phyloP scores from a whole-genome alignment of 2,329 filamentous ascomycete genomes.

The Alternaria gansuensis region DNA sequence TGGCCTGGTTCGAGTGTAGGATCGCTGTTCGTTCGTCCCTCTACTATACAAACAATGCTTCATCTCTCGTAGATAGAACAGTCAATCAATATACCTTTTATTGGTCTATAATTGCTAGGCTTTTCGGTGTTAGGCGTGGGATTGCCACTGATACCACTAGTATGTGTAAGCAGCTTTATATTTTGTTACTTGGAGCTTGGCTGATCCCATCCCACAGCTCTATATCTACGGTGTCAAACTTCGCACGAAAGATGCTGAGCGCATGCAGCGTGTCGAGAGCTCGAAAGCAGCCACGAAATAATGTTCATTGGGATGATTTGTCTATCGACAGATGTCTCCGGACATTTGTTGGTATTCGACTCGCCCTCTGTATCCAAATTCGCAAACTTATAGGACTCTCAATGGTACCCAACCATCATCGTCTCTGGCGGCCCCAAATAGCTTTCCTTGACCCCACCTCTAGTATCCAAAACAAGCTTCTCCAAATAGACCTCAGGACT shows the following conservation, averaged over 20 bases:
- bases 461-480: slow-evolving; percentile 32
- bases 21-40: too few relatives aligned
- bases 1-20: slow-evolving; percentile 27
- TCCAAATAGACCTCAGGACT: slow-evolving; percentile 38
- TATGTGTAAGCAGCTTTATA: slow-evolving; percentile 7
- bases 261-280: slow-evolving; percentile 21
- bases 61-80: too few relatives aligned
- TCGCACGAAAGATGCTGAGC: slow-evolving; percentile 10
- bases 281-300: slow-evolving; percentile 1
- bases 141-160: slow-evolving; percentile 18
- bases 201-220: background rate
- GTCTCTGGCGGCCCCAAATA: slow-evolving; percentile 37
- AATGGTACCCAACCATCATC: background rate
- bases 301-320: background rate
- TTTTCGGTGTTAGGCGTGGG: slow-evolving; percentile 27
- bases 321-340: too few relatives aligned
- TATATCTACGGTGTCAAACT: background rate
- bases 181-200: background rate
- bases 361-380: background rate
- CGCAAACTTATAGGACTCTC: background rate
- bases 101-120: slow-evolving; percentile 5
- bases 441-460: slow-evolving; percentile 32
- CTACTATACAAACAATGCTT: too few relatives aligned
- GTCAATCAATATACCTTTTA: too few relatives aligned
- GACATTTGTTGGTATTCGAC: too few relatives aligned